Conservation (phyloP, 495 filamentous ascomycete genomes). For the Penicillium ucsense region DNA sequence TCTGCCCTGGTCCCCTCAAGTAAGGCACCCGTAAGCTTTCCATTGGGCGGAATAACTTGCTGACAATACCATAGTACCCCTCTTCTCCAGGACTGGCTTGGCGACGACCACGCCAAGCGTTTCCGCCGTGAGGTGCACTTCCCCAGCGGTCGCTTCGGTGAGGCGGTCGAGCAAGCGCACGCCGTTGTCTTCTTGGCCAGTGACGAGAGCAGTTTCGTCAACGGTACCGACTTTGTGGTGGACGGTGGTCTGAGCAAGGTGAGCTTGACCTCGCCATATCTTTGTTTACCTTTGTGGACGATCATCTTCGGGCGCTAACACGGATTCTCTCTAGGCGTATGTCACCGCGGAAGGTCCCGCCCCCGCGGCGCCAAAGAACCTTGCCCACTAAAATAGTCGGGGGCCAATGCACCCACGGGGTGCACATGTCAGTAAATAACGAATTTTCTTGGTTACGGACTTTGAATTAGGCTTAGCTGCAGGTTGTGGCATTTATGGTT, state of each 20-base stretch:
- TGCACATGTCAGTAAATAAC: neutral
- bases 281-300: too few relatives aligned
- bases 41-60: neutral
- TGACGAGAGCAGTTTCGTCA: slow-evolving; percentile 91
- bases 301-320: slow-evolving; percentile 5
- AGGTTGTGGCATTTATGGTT: too few relatives aligned
- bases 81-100: slow-evolving; percentile 92
- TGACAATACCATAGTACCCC: slow-evolving; percentile 38
- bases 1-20: slow-evolving; percentile 91
- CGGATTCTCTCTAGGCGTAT: slow-evolving; percentile 50
- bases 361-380: slow-evolving; percentile 59
- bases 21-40: slow-evolving; percentile 18
- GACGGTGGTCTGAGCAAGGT: slow-evolving; percentile 91
- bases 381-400: slow-evolving; percentile 18
- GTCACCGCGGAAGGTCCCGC: slow-evolving; percentile 82
- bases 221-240: slow-evolving; percentile 88
- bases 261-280: slow-evolving; percentile 2
- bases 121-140: slow-evolving; percentile 86
- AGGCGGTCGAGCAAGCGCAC: slow-evolving; percentile 90
- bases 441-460: neutral
- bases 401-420: neutral
- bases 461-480: too few relatives aligned
- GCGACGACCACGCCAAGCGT: slow-evolving; percentile 78
- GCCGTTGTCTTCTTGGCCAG: slow-evolving; percentile 90
- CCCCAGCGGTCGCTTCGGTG: slow-evolving; percentile 88